Percentiles rank a stretch among this genome's conserved stretches.
phyloP scores from a whole-genome alignment of 2,329 filamentous ascomycete species.

The Falciphora oryzae region DNA sequence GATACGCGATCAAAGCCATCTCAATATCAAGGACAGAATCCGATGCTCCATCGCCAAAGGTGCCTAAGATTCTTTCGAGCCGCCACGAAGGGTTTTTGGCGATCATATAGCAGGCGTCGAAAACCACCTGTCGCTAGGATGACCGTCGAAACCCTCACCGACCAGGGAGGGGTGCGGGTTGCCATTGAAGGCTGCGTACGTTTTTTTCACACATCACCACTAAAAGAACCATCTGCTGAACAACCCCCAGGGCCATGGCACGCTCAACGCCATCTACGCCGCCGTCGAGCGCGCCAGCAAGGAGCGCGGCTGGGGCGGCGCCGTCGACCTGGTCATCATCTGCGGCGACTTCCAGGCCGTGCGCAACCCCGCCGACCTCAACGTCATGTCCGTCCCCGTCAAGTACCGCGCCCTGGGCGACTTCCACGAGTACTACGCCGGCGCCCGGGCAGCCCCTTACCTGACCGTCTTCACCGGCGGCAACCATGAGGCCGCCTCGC shows the following conservation, averaged over 20 bases:
- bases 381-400: slow-evolving; percentile 79
- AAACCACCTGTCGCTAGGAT: slow-evolving; percentile 17
- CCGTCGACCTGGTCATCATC: slow-evolving; percentile 84
- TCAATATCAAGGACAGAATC: neutral
- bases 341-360: slow-evolving; percentile 94
- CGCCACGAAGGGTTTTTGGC: neutral
- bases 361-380: slow-evolving; percentile 82
- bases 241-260: slow-evolving; percentile 73
- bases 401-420: slow-evolving; percentile 89
- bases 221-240: neutral
- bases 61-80: neutral
- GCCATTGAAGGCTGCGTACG: slow-evolving; percentile 84
- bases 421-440: slow-evolving; percentile 91
- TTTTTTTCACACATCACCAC: slow-evolving; percentile 15
- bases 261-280: slow-evolving; percentile 84
- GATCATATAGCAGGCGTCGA: neutral
- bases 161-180: slow-evolving; percentile 55
- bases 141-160: slow-evolving; percentile 27
- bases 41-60: neutral
- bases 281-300: slow-evolving; percentile 65
- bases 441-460: slow-evolving; percentile 70
- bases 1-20: too few species aligned
- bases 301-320: slow-evolving; percentile 65
- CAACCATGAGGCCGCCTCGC: slow-evolving; percentile 89
- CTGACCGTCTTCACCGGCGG: slow-evolving; percentile 89